Evolutionary conservation across 768 basidiomycete species (phyloP), one percentile per base, ranked within the genome.

Genomic region (Cyathus striatus): DNA sequence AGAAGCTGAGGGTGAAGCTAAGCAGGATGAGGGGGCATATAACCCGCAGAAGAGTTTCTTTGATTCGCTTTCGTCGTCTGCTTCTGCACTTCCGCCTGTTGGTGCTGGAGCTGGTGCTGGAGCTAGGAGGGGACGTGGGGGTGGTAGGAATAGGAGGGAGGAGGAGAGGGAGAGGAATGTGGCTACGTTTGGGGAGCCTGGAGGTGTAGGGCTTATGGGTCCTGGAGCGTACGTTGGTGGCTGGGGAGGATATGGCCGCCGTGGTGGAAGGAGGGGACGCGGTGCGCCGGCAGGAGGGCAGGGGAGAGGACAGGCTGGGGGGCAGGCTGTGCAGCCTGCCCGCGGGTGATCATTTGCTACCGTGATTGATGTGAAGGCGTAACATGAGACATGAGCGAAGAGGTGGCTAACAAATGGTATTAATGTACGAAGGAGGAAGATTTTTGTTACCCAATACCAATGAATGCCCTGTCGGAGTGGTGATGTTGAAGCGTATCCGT

Each of bases 161-260:
- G 90, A 90, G 52, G 89, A 91, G 57, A 64, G 89, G 46, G 86
- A 89, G 61, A 79, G 76, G 61, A 91, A 91, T 53, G 79, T 91
- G 6, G 84, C 85, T 23, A 91, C 89, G 6, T 92, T 92, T 70
- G 90, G 89, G 2, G 89, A 91, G 58, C 80, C 88, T 6, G 87
- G 87, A 9, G 84, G 84, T 38, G 76, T 86, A 14, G 86, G 87
- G 5, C 58, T 87, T 40, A 73, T 88, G 70, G 86, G 86, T 0
- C 86, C 86, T 21, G 84, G 84, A 27, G 82, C 80, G 9, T 86
- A 87, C 61, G 82, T 86, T n/a, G 75, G 79, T 38, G 85, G 82
- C 14, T 87, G 84, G 82, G 83, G 84, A 26, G 83, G 82, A 12
- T 79, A 79, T 61, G 78, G 84, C 0, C 58, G 69, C 40, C 54